These are phyloP conservation scores for Dentipellis sp. DNA, from an alignment of 768 basidiomycete genomes.

Conservation along the genomic window DNA sequence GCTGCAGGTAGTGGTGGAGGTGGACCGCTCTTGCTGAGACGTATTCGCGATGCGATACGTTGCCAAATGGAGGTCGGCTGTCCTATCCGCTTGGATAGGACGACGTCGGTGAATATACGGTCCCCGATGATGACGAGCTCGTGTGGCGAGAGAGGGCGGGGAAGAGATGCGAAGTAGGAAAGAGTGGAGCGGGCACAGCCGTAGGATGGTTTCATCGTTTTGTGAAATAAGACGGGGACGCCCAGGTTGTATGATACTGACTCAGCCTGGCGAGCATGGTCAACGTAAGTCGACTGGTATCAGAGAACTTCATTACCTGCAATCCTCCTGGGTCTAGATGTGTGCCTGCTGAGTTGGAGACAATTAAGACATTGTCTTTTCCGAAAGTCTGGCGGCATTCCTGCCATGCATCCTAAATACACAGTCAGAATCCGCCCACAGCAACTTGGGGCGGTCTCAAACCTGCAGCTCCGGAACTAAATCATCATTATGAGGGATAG, in stretches of 20 bases:
- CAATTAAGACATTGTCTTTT: constrained; percentile 72
- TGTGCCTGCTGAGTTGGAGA: constrained; percentile 92
- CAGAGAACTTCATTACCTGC: constrained; percentile 44
- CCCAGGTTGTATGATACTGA: constrained; percentile 69
- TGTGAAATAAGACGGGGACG: constrained; percentile 78
- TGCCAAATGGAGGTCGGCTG: constrained; percentile 8
- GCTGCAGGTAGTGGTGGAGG: not conserved
- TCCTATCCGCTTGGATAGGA: constrained; percentile 73
- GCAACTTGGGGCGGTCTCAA: not conserved
- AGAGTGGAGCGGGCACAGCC: constrained; percentile 66
- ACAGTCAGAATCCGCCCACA: not conserved
- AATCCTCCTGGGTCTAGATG: constrained; percentile 66
- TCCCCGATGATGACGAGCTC: constrained; percentile 73
- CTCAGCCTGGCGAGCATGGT: constrained; percentile 48
- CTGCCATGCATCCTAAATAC: constrained; percentile 58
- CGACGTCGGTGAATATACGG: constrained; percentile 84
- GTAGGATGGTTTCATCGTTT: constrained; percentile 69
- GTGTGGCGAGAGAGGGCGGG: constrained; percentile 42
- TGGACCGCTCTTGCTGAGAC: not conserved
- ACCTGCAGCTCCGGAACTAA: constrained; percentile 75
- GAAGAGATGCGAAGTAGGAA: constrained; percentile 57
- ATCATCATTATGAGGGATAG: constrained; percentile 65
- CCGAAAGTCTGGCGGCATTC: constrained; percentile 69
- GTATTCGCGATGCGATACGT: constrained; percentile 3
- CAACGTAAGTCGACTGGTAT: not conserved